Evolutionary conservation across 2,329 filamentous ascomycete species (phyloP).

Genomic region (Fusarium falciforme): DNA sequence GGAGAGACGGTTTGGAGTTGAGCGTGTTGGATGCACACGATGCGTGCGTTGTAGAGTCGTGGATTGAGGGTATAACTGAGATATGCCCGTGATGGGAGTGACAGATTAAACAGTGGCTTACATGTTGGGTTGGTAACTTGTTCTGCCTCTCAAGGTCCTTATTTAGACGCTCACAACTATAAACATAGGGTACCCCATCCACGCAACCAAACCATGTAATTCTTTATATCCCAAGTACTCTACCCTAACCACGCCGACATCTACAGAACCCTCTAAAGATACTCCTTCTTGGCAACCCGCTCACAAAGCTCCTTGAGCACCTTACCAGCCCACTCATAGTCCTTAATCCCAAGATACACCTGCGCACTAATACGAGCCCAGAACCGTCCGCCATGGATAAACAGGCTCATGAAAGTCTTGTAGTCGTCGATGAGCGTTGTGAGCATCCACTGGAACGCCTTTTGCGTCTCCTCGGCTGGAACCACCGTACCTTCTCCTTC

Average conservation of each 20-base stretch:
- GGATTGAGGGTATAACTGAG: not conserved
- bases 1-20: not conserved
- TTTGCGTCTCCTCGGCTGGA: conserved; percentile 45
- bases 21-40: not conserved
- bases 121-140: not conserved
- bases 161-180: not conserved
- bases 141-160: not conserved
- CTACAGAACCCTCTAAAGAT: conserved; percentile 22
- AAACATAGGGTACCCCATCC: not conserved
- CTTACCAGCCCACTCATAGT: conserved; percentile 78
- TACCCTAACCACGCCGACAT: not conserved
- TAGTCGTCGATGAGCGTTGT: conserved; percentile 66
- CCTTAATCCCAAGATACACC: conserved; percentile 82
- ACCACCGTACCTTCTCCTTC: conserved; percentile 46
- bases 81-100: not conserved
- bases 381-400: conserved; percentile 68
- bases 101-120: not conserved
- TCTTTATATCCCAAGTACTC: not conserved
- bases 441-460: conserved; percentile 69
- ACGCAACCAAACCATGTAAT: not conserved
- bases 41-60: not conserved
- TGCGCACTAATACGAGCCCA: conserved; percentile 84
- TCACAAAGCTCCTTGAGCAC: conserved; percentile 64
- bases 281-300: conserved; percentile 53
- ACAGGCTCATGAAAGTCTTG: conserved; percentile 77